Evolutionary conservation across 2,329 filamentous ascomycete genomes (phyloP), one percentile per base, ranked within the genome.

Genomic region (Phialophora expanda): DNA sequence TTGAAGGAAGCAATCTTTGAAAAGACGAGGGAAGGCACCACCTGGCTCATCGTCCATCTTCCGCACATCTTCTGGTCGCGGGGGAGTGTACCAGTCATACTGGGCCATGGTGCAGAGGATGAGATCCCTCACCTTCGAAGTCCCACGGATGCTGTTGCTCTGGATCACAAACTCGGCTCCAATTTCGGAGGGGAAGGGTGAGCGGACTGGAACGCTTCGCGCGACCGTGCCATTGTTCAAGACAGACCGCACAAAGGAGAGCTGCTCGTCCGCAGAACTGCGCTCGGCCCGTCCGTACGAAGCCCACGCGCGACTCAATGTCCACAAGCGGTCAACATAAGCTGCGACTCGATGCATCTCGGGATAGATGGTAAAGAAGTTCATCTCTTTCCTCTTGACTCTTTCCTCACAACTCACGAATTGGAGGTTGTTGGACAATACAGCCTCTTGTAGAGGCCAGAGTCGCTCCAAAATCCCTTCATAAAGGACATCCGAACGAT

Each of bases 61-160:
- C 7, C 38, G 38, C 38, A 44, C 38, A 51, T 51, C 24, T 51
- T 51, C 48, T 4, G 48, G 38, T 20, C 14, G 38, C 6, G 58
- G 59, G 7, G 34, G 12, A 11, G 9, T 55, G 26, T 62, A 62
- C 59, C 59, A 62, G 17, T 30, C 48, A 24, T 34, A 62, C 20
- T 62, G 59, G 12, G 59, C 24, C 46, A 62, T 54, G 28, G 32
- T 62, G 12, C 46, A 48, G 9, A 62, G 32, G 20, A 62, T 55
- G 48, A 62, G 54, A 30, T 62, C 59, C 20, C 59, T 22, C 11
- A 48, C 28, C 32, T 62, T 62, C 17, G n/a, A 55, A 24, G 59
- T 38, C 28, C 4, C 28, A 14, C 59, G 22, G 12, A 22, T 20
- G 34, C 59, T 62, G 20, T 62, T 55, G 22, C 28, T 53, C 44